Evolutionary conservation across 2,329 filamentous ascomycete genomes (phyloP).

Genomic region (Mycocentrospora acerina): DNA sequence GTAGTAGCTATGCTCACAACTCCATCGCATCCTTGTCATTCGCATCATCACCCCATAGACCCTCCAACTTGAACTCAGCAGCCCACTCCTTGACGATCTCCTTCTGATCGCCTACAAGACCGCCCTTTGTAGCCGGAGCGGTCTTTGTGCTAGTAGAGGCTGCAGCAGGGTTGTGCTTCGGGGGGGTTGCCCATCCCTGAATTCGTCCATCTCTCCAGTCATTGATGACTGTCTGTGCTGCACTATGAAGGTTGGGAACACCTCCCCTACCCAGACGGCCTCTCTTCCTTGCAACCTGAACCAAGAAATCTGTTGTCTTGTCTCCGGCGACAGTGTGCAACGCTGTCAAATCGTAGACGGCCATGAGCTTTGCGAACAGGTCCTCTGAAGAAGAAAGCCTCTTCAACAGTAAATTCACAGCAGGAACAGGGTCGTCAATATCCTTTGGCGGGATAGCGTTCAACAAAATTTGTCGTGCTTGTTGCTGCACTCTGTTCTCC

Average conservation of each 20-base stretch:
- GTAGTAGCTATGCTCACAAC: conserved; percentile 8
- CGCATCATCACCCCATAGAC: conserved; percentile 75
- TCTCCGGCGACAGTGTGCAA: conserved; percentile 71
- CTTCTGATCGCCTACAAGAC: conserved; percentile 64
- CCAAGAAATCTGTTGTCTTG: conserved; percentile 82
- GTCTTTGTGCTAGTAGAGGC: conserved; percentile 43
- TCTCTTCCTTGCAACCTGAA: conserved; percentile 92
- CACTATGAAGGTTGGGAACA: conserved; percentile 82
- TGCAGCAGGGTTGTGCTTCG: conserved; percentile 61
- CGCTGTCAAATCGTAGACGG: conserved; percentile 81
- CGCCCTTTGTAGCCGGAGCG: conserved; percentile 30
- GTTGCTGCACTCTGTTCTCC: conserved; percentile 65
- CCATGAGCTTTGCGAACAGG: conserved; percentile 75
- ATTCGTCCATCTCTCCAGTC: conserved; percentile 96
- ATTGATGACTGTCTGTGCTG: conserved; percentile 90
- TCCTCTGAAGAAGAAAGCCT: conserved; percentile 72
- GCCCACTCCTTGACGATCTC: conserved; percentile 91
- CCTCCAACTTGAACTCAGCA: conserved; percentile 92
- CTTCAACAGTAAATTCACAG: conserved; percentile 80
- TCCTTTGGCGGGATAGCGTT: conserved; percentile 93
- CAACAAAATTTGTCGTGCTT: conserved; percentile 79
- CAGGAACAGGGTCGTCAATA: conserved; percentile 88
- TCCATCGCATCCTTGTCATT: conserved; percentile 41
- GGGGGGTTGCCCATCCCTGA: conserved; percentile 85
- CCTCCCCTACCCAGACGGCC: conserved; percentile 86